phyloP scores from a whole-genome alignment of 108 stramenopile genomes.

The Ochromonas danica region DNA sequence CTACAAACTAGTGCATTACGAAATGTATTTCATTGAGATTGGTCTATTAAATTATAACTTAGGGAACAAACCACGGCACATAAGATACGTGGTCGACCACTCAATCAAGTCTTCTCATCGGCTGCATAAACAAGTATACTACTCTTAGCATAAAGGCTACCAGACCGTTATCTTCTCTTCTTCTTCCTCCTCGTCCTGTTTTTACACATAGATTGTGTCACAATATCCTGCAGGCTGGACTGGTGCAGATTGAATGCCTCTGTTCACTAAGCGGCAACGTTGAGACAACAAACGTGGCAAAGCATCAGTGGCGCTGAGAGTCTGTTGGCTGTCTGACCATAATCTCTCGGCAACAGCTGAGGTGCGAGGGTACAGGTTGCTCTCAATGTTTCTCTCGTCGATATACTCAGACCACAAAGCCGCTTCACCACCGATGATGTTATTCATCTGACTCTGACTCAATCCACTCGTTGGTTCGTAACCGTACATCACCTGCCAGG shows the following conservation, averaged over 20 bases:
- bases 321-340: neutral
- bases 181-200: too few relatives aligned
- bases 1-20: too few relatives aligned
- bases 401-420: constrained; percentile 27
- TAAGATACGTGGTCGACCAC: too few relatives aligned
- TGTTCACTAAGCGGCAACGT: constrained; percentile 18
- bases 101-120: too few relatives aligned
- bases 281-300: constrained; percentile 2
- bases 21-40: too few relatives aligned
- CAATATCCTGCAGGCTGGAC: constrained; percentile 26
- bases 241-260: constrained; percentile 12
- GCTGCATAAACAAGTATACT: too few relatives aligned
- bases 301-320: neutral
- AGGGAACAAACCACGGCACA: too few relatives aligned
- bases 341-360: constrained; percentile 20
- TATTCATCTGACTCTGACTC: neutral
- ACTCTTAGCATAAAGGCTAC: too few relatives aligned
- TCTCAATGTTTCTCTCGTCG: constrained; percentile 31
- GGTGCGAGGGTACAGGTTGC: constrained; percentile 5
- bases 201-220: constrained; percentile 20
- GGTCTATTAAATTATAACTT: too few relatives aligned
- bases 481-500: constrained; percentile 23
- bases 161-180: too few relatives aligned
- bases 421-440: constrained; percentile 12
- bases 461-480: constrained; percentile 10